A percentile compares a stretch with the other conserved stretches of the same genome.
These are phyloP conservation scores for Saccharomyces hybrid DNA, from an alignment of 1,139 yeast species.

Conservation along the genomic window DNA sequence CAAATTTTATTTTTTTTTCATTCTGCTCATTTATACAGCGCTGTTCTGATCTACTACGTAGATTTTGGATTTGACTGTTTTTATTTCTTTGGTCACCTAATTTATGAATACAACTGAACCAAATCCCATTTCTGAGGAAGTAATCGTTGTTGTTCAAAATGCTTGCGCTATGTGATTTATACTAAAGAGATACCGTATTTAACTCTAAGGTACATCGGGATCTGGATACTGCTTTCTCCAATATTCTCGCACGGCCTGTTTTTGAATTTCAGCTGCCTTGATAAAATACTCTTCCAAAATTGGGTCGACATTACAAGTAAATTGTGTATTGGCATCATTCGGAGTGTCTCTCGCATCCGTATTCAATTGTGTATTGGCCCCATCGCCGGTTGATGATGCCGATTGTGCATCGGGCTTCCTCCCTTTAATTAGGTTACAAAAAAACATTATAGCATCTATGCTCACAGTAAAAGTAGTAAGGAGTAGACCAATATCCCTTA, in stretches of 20 bases:
- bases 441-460: not conserved
- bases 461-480: not conserved
- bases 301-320: not conserved
- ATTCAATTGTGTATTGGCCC: not conserved
- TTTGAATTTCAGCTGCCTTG: not conserved
- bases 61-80: not conserved
- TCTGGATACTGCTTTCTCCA: not conserved
- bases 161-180: not conserved
- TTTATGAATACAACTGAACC: not conserved
- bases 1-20: slow-evolving; percentile 33
- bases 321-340: not conserved
- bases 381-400: not conserved
- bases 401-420: not conserved
- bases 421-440: not conserved
- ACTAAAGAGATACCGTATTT: not conserved
- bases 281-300: not conserved
- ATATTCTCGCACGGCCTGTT: not conserved
- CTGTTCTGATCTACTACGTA: not conserved
- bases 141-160: not conserved
- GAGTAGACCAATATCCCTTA: not conserved
- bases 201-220: not conserved
- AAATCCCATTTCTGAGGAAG: not conserved
- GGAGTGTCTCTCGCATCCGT: not conserved
- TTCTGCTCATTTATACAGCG: not conserved
- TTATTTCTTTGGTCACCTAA: not conserved